Conservation (phyloP, 768 basidiomycete genomes). For the Termitomyces sp. region DNA sequence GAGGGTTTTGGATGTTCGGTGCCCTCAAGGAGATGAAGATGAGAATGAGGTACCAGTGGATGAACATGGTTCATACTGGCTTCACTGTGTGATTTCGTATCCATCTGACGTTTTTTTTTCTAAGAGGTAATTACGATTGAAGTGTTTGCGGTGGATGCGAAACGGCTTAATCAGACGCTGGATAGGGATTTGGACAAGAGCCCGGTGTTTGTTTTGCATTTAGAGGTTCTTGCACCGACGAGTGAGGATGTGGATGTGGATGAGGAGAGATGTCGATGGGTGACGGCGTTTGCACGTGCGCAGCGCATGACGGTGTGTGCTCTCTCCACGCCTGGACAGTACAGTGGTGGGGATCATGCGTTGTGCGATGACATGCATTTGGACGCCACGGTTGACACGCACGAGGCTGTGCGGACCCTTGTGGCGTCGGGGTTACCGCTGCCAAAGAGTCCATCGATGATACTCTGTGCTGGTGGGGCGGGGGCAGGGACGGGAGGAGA, state of each 20-base stretch:
- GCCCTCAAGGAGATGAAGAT: background rate
- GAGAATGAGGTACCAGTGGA: background rate
- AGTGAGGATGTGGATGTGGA: background rate
- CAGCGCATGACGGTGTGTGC: conserved; percentile 39
- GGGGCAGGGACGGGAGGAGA: conserved; percentile 14
- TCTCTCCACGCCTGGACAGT: conserved; percentile 23
- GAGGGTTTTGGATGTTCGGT: conserved; percentile 34
- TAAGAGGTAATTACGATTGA: conserved; percentile 35
- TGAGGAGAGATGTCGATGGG: conserved; percentile 27
- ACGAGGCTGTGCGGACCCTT: conserved; percentile 28
- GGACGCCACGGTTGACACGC: conserved; percentile 24
- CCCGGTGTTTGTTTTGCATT: conserved; percentile 26
- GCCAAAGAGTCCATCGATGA: conserved; percentile 67
- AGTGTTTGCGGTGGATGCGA: conserved; percentile 38
- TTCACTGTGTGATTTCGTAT: background rate
- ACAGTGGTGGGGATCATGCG: background rate
- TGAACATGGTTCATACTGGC: conserved; percentile 10
- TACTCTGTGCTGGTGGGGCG: background rate
- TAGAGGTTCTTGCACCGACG: conserved; percentile 19
- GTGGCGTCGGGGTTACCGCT: conserved; percentile 45
- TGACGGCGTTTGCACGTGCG: conserved; percentile 48
- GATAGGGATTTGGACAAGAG: conserved; percentile 19
- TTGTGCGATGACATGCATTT: conserved; percentile 10
- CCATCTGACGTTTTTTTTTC: conserved; percentile 1
- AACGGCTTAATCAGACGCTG: conserved; percentile 32